These are phyloP conservation scores for Oryza longistaminata DNA, from an alignment of 176 grass and related monocot species.

Conservation along the genomic window DNA sequence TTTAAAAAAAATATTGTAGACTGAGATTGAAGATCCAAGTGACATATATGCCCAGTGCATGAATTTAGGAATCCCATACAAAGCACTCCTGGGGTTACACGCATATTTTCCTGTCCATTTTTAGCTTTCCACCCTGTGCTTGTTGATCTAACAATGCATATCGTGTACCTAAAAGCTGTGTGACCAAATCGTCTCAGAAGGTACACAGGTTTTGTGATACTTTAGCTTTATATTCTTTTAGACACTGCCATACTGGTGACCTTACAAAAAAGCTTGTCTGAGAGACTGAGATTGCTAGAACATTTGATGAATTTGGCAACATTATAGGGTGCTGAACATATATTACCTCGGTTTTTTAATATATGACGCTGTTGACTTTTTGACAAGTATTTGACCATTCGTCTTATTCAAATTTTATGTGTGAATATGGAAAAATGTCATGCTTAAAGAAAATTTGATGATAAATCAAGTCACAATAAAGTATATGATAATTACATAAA, in stretches of 20 bases:
- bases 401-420: too few species aligned
- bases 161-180: constrained; percentile 76
- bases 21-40: constrained; percentile 57
- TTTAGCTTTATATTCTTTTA: constrained; percentile 40
- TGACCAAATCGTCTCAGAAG: constrained; percentile 60
- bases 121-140: constrained; percentile 82
- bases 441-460: too few species aligned
- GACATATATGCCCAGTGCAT: constrained; percentile 64
- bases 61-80: constrained; percentile 93
- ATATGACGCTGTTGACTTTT: too few species aligned
- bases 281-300: not conserved
- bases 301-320: not conserved
- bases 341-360: not conserved
- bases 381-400: too few species aligned
- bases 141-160: constrained; percentile 85
- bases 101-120: constrained; percentile 95
- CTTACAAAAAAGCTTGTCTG: not conserved
- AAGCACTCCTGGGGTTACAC: constrained; percentile 80
- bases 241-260: not conserved
- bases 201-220: constrained; percentile 84
- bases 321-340: not conserved
- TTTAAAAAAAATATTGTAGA: constrained; percentile 39
- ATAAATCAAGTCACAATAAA: too few species aligned
- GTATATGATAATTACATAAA: too few species aligned
- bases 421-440: too few species aligned